Evolutionary conservation across 495 filamentous ascomycete species (phyloP).

Genomic region (Cetradonia linearis): DNA sequence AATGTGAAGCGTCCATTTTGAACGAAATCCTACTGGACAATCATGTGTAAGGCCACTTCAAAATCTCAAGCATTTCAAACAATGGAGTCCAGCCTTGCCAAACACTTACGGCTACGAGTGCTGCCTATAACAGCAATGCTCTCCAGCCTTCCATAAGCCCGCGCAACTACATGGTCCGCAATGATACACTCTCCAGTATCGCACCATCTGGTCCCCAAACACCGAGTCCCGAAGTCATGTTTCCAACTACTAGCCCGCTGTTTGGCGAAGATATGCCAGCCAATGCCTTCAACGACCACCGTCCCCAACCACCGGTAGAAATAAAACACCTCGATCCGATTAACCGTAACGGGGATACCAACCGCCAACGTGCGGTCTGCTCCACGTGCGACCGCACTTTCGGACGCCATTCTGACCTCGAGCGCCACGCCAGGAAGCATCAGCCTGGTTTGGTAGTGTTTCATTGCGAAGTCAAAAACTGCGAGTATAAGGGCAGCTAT

Average conservation of each 20-base stretch:
- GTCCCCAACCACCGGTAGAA: not conserved
- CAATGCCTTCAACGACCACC: not conserved
- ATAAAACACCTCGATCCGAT: not conserved
- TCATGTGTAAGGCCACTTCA: not conserved
- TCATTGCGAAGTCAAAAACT: not conserved
- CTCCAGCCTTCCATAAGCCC: not conserved
- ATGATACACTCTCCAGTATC: not conserved
- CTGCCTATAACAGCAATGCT: not conserved
- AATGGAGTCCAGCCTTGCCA: not conserved
- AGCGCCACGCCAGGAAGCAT: conserved; percentile 5
- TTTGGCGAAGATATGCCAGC: not conserved
- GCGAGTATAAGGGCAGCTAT: conserved; percentile 7
- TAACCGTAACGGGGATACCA: not conserved
- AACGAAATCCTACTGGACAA: not conserved
- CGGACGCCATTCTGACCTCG: not conserved
- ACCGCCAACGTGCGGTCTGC: not conserved
- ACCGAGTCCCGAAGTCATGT: not conserved
- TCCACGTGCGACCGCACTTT: not conserved
- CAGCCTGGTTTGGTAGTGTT: not conserved
- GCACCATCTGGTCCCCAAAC: not conserved
- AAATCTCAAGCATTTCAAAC: not conserved
- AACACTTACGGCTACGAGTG: not conserved
- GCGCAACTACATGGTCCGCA: not conserved
- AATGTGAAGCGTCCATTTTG: not conserved
- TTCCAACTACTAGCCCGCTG: not conserved